These are phyloP conservation scores for Daedaleopsis nitida DNA, from an alignment of 768 basidiomycete genomes.

Conservation along the genomic window DNA sequence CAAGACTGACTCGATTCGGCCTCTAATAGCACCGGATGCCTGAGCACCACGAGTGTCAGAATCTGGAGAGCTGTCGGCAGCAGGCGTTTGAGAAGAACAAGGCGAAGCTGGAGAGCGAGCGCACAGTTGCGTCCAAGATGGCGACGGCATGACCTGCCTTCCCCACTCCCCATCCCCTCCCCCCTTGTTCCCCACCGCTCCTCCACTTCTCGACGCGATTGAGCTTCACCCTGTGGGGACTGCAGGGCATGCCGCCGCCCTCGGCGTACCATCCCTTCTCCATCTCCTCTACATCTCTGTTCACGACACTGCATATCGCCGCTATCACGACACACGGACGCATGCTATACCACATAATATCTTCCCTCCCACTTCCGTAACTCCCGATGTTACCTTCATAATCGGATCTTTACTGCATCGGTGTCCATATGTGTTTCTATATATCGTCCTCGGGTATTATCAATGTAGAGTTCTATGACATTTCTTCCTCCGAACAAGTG, in stretches of 20 bases:
- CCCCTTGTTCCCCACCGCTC: conserved; percentile 6
- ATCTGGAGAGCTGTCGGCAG: conserved; percentile 82
- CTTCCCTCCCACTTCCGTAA: conserved; percentile 13
- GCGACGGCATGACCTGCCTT: conserved; percentile 58
- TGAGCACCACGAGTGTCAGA: conserved; percentile 84
- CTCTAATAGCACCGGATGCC: conserved; percentile 76
- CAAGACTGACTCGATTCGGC: conserved; percentile 19
- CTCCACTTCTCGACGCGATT: conserved; percentile 14
- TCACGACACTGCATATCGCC: conserved; percentile 17
- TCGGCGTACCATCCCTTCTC: conserved; percentile 9
- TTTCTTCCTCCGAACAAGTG: neutral
- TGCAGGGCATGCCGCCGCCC: conserved; percentile 22
- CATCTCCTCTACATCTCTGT: conserved; percentile 10
- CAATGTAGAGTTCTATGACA: conserved; percentile 19
- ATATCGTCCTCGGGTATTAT: conserved; percentile 16
- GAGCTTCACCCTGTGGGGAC: conserved; percentile 9
- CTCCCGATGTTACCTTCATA: conserved; percentile 16
- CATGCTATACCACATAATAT: conserved; percentile 27
- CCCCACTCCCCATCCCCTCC: conserved; percentile 17
- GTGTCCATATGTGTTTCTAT: conserved; percentile 20
- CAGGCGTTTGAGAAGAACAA: conserved; percentile 90
- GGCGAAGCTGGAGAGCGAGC: conserved; percentile 83
- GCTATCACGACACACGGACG: conserved; percentile 32
- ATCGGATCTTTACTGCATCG: conserved; percentile 13
- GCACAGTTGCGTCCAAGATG: conserved; percentile 86